Percentiles rank a stretch among this genome's conserved stretches.
Conservation (phyloP, 2,329 filamentous ascomycete species). For the Lecanicillium sp. region DNA sequence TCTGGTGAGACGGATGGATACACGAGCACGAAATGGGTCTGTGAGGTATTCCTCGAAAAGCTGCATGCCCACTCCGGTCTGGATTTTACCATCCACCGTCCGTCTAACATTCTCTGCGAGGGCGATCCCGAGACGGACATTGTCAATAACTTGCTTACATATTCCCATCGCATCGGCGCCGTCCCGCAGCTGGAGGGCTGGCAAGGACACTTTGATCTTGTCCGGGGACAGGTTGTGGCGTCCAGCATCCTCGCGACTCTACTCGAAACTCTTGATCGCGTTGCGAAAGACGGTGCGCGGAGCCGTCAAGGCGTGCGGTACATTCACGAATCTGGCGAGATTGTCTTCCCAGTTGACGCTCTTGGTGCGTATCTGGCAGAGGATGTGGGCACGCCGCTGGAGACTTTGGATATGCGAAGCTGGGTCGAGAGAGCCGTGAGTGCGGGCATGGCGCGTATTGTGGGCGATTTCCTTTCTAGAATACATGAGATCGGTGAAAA, state of each 20-base stretch:
- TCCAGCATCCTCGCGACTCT: not conserved
- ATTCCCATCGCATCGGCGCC: not conserved
- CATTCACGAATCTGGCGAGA: slow-evolving; percentile 4
- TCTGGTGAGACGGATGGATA: slow-evolving; percentile 27
- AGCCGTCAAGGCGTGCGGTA: not conserved
- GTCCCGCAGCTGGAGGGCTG: slow-evolving; percentile 1
- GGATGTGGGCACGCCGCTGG: not conserved
- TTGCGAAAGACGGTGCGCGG: not conserved
- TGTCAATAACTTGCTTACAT: slow-evolving; percentile 4
- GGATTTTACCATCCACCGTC: not conserved
- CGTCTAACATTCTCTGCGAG: not conserved
- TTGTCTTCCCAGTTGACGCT: not conserved
- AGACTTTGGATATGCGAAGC: not conserved
- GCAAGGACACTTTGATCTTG: slow-evolving; percentile 4
- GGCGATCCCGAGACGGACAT: slow-evolving; percentile 1
- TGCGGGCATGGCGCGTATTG: not conserved
- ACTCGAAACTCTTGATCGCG: not conserved
- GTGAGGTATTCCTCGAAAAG: slow-evolving; percentile 27
- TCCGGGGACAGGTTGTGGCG: not conserved
- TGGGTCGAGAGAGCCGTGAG: not conserved
- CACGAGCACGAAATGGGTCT: slow-evolving; percentile 28
- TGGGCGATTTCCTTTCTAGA: not conserved
- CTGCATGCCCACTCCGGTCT: not conserved
- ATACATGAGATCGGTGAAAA: not conserved
- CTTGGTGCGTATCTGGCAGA: not conserved